phyloP scores from a whole-genome alignment of 2,329 filamentous ascomycete species.

The Aspergillus tamarii region DNA sequence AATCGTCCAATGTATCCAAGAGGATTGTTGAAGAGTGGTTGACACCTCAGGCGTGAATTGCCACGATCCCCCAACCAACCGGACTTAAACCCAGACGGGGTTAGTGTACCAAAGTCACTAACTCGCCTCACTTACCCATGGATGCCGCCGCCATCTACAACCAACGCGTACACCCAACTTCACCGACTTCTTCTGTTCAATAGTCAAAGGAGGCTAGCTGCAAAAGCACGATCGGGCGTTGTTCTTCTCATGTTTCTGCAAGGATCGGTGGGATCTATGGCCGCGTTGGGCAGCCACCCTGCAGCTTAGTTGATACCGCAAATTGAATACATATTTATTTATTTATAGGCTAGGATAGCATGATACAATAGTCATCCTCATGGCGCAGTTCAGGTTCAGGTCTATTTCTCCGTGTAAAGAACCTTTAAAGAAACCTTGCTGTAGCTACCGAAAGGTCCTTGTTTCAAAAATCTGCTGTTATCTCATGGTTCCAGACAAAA shows the following conservation, averaged over 20 bases:
- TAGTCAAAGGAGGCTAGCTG: background rate
- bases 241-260: background rate
- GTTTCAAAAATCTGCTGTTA: background rate
- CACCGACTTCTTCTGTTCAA: background rate
- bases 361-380: background rate
- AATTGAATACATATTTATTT: conserved; percentile 3
- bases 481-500: background rate
- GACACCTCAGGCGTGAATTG: conserved; percentile 1
- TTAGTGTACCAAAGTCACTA: background rate
- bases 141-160: background rate
- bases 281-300: background rate
- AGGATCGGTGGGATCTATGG: background rate
- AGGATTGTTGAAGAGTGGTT: background rate
- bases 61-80: background rate
- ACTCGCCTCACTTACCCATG: no score
- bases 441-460: background rate
- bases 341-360: background rate
- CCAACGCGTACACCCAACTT: background rate
- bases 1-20: background rate
- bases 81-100: background rate
- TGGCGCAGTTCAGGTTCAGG: background rate
- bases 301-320: background rate
- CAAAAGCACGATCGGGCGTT: background rate
- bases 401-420: background rate
- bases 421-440: background rate